phyloP scores from a whole-genome alignment of 2,329 filamentous ascomycete genomes.

The Aspergillus caelatus region DNA sequence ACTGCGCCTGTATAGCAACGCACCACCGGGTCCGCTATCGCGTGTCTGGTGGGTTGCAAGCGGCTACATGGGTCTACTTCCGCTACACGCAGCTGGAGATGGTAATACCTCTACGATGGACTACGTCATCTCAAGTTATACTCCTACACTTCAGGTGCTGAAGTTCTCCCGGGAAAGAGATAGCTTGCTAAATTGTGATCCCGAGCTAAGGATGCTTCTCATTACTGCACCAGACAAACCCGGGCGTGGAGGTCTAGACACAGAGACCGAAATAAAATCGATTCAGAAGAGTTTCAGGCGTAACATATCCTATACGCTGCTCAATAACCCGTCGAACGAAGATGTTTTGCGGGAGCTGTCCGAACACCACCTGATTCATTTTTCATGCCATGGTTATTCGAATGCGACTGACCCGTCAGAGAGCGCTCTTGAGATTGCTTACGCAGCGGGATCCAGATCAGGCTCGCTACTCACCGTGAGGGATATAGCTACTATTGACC shows the following conservation, averaged over 20 bases:
- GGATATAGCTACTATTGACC: background rate
- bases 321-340: background rate
- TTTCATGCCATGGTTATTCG: constrained; percentile 1
- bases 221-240: background rate
- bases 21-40: background rate
- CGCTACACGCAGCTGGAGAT: background rate
- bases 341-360: background rate
- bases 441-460: background rate
- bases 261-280: no score
- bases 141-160: background rate
- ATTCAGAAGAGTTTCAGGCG: no score
- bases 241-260: no score
- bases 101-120: background rate
- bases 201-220: background rate
- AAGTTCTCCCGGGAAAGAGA: background rate
- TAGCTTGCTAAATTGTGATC: background rate
- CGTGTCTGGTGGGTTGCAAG: constrained; percentile 3
- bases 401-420: background rate
- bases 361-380: background rate
- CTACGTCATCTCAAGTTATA: constrained; percentile 3
- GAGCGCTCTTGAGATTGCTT: background rate
- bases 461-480: background rate
- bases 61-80: background rate
- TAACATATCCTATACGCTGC: background rate
- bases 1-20: background rate